Evolutionary conservation across 345 rosid species (phyloP), one percentile per base, ranked within the genome.

Genomic region (Hypericum perforatum): DNA sequence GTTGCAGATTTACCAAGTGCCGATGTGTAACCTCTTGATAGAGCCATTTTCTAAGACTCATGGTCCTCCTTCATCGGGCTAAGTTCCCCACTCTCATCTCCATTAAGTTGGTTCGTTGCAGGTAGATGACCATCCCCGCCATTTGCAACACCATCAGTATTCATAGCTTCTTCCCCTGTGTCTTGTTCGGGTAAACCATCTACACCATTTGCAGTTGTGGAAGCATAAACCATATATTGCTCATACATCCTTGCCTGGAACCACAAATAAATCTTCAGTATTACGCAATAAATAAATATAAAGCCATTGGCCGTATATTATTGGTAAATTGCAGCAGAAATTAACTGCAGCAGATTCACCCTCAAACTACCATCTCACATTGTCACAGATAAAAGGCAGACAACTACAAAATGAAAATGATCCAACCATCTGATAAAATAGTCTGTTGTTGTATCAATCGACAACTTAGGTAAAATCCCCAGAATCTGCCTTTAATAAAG

Each of bases 181-280:
- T 46, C 16, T 13, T 32, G 29, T 13, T 46, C 50, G 14, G 50
- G 50, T 8, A 10, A 11, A 52, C 38, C 70, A 57, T 43, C 42
- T 5, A 54, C 64, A 55, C 64, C 67, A 51, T 80, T 69, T 36
- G 58, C 64, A 39, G 72, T 54, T 16, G 56, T 70, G 52, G 70
- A 76, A 0, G 79, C 43, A 56, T 77, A 70, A 14, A 78, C 61
- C 63, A 61, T 51, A 46, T 73, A 32, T 54, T 78, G 80, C 64
- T 77, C 66, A 68, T 52, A 58, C 71, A 68, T 53, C 36, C 71
- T 73, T 57, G 70, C 86, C 94, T 78, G 80, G 37, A 14, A 61
- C 38, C 5, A 45, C 36, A 37, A 55, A 5, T 16, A 12, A 59
- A 32, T 7, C 38, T 8, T 39, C 37, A 39, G 38, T 10, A 15